Conservation (phyloP, 2,329 filamentous ascomycete species). For the Cladosporium cucumerinum region DNA sequence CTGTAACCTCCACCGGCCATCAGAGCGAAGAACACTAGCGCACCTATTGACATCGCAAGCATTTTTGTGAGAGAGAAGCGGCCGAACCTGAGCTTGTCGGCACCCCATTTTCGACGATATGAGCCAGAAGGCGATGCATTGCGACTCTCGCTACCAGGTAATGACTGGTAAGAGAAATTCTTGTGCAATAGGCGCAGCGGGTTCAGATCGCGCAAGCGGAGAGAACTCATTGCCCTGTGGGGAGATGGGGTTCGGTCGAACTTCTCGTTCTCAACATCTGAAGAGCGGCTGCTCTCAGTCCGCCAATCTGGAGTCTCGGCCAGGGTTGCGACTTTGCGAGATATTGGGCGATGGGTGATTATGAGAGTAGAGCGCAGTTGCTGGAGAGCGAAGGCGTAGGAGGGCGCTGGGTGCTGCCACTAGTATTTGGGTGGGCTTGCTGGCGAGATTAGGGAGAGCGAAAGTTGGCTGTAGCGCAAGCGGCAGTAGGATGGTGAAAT, state of each 20-base stretch:
- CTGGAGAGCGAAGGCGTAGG: neutral
- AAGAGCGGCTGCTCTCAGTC: conserved; percentile 18
- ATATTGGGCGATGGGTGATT: neutral
- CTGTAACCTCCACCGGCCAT: conserved; percentile 41
- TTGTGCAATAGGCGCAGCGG: conserved; percentile 45
- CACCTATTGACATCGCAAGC: conserved; percentile 39
- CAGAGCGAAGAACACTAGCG: conserved; percentile 40
- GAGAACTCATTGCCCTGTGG: conserved; percentile 24
- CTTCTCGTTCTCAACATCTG: conserved; percentile 20
- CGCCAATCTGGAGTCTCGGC: conserved; percentile 14
- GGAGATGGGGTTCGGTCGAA: conserved; percentile 15
- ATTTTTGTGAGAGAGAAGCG: conserved; percentile 42
- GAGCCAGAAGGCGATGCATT: conserved; percentile 11
- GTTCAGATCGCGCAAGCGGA: conserved; percentile 41
- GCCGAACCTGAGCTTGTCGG: conserved; percentile 23
- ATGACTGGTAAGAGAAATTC: conserved; percentile 46
- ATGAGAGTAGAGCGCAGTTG: neutral
- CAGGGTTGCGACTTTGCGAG: conserved; percentile 19
- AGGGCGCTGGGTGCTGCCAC: neutral
- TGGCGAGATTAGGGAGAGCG: conserved; percentile 4
- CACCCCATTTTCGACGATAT: conserved; percentile 1
- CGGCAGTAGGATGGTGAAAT: neutral
- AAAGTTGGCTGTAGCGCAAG: neutral
- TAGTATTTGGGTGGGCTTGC: neutral
- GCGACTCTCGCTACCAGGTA: conserved; percentile 32